Base-by-base conservation (phyloP, 2,329 filamentous ascomycete genomes). In the Coniochaeta sp. region DNA sequence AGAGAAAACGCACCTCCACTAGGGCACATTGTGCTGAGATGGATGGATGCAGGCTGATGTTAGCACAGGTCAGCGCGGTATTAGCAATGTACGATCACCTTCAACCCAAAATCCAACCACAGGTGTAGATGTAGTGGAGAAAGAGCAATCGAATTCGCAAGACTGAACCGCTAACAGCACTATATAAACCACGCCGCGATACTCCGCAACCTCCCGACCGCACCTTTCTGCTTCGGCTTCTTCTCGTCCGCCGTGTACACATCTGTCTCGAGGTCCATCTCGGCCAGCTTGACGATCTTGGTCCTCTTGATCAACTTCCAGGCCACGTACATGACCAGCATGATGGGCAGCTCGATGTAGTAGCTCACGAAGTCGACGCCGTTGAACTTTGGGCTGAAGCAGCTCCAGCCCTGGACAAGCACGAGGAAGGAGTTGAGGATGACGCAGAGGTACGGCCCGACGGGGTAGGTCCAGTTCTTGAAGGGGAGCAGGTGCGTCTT, bases 391-490 rank as follows among this genome's bases (percentile, higher is more conserved):
- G 80, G 81, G 38, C 76, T 82, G 66, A 86, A 86, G 51, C 75
- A 80, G 58, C 68, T 75, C 78, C 79, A 86, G 2, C 83, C 83
- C 57, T 86, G 83, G 0, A 85, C 74, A 1, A 86, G 70, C 3
- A 86, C 76, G 9, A 87, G 69, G 24, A 86, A 72, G 51, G 64
- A 70, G 60, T 84, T 85, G 33, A 85, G 68, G 0, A 78, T 55
- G 13, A 86, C 72, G 6, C 74, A 77, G 16, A 80, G 60, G 61
- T 78, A 75, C 0, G 83, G 82, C 0, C 83, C 82, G 52, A 71
- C 77, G 0, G 83, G 83, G 54, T 86, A 85, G 0, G 82, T 84
- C 79, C 80, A 85, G 60, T 86, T 86, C 54, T 76, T 79, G 67
- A 82, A 86, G 0, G 83, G 82, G 0, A 86, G 71, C 1, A 78